These are phyloP conservation scores for Fusarium caatingaense DNA, from an alignment of 2,329 filamentous ascomycete species.

Conservation along the genomic window DNA sequence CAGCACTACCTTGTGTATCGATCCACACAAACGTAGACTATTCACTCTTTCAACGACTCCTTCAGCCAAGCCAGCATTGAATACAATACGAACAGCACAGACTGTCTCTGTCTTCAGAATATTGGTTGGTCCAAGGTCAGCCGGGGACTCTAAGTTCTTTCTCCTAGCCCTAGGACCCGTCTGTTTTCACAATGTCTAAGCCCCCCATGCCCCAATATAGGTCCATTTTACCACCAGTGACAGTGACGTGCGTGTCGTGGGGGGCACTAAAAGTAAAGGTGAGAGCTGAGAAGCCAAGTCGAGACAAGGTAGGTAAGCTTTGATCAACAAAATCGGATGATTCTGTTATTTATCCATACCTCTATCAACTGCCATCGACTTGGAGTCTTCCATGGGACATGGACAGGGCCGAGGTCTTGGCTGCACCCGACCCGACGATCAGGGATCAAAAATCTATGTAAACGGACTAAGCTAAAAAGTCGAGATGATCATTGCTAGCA, in stretches of 20 bases:
- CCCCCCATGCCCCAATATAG: conserved; percentile 13
- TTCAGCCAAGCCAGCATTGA: background rate
- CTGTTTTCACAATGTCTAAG: conserved; percentile 4
- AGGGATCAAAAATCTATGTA: conserved; percentile 21
- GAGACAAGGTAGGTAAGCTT: conserved; percentile 10
- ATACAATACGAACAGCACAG: background rate
- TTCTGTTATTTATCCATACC: background rate
- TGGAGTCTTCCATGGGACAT: background rate
- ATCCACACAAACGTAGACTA: background rate
- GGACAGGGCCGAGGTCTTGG: conserved; percentile 8
- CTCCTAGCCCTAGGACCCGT: conserved; percentile 20
- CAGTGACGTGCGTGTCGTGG: conserved; percentile 37
- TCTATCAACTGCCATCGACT: background rate
- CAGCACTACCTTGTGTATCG: conserved; percentile 3
- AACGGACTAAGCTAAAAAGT: conserved; percentile 1
- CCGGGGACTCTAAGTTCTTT: conserved; percentile 5
- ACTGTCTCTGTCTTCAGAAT: background rate
- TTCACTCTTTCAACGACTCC: background rate
- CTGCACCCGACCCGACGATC: conserved; percentile 13
- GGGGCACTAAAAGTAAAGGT: conserved; percentile 14
- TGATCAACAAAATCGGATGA: conserved; percentile 6
- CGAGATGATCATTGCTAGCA: conserved; percentile 18
- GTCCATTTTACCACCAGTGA: conserved; percentile 19
- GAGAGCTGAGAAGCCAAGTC: conserved; percentile 8
- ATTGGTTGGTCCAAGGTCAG: background rate